A percentile compares a stretch with the other conserved stretches of the same genome.
These are phyloP conservation scores for Trichosporon sp. DNA, from an alignment of 1,284 basidiomycete genomes.

Conservation along the genomic window DNA sequence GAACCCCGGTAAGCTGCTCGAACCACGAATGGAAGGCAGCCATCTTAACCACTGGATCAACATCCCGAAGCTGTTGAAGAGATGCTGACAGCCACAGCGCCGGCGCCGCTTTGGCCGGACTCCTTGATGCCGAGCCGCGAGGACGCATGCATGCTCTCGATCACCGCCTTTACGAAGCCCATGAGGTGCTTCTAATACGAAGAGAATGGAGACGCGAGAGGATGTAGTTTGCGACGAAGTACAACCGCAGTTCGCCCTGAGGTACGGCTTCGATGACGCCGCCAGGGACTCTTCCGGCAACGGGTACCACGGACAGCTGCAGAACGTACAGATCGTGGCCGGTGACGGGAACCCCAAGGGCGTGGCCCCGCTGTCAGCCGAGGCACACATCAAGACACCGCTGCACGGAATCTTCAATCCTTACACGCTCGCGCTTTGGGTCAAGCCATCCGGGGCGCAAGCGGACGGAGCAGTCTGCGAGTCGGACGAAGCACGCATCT, in stretches of 20 bases:
- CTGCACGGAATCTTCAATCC: constrained; percentile 13
- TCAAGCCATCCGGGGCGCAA: constrained; percentile 13
- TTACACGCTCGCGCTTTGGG: constrained; percentile 14
- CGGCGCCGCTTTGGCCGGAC: not conserved
- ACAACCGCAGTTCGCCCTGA: not conserved
- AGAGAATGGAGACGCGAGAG: too few species aligned
- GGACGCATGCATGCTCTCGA: not conserved
- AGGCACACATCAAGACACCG: not conserved
- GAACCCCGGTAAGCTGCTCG: too few species aligned
- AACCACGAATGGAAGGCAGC: too few species aligned
- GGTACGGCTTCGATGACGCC: constrained; percentile 17
- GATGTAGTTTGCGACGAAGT: too few species aligned
- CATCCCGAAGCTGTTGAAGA: not conserved
- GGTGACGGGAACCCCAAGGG: not conserved
- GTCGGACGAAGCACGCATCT: not conserved
- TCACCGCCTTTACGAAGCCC: not conserved
- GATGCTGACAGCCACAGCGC: not conserved
- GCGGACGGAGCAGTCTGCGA: constrained; percentile 3
- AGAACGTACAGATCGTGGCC: not conserved
- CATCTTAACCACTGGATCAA: too few species aligned
- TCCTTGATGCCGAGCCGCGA: not conserved
- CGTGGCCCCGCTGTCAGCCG: not conserved
- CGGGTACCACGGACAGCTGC: not conserved
- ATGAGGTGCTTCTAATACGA: too few species aligned
- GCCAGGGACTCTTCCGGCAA: constrained; percentile 5